phyloP scores from a whole-genome alignment of 805 yeast species.

The Kodamaea jinghongensis region DNA sequence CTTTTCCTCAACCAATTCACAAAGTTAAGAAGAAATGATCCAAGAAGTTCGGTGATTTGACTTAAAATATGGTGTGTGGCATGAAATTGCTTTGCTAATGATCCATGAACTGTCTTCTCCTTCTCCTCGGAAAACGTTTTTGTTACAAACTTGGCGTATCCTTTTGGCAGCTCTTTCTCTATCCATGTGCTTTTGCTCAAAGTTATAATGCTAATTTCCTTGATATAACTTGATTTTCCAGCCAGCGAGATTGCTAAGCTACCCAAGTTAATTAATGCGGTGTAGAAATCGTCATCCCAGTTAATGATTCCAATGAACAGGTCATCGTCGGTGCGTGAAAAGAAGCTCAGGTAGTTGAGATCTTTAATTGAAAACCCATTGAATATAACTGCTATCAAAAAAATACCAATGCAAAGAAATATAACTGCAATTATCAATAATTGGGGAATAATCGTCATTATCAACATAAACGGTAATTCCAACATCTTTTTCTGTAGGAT shows the following conservation, averaged over 20 bases:
- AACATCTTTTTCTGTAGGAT: conserved; percentile 40
- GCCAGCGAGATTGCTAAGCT: conserved; percentile 65
- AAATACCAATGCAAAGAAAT: conserved; percentile 50
- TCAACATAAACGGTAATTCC: conserved; percentile 53
- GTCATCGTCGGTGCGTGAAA: conserved; percentile 22
- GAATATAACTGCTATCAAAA: conserved; percentile 56
- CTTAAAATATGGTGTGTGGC: background rate
- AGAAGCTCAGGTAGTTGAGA: conserved; percentile 35
- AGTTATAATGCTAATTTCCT: conserved; percentile 50
- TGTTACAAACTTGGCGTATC: conserved; percentile 11
- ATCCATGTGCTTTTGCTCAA: conserved; percentile 58
- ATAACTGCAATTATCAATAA: conserved; percentile 51
- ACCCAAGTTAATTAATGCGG: conserved; percentile 58
- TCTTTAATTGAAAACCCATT: conserved; percentile 42
- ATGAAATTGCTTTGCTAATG: background rate
- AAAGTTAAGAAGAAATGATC: background rate
- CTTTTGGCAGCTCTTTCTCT: conserved; percentile 28
- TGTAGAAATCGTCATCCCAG: conserved; percentile 62
- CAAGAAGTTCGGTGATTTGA: conserved; percentile 3
- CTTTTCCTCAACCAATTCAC: conserved; percentile 1
- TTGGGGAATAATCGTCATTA: conserved; percentile 67
- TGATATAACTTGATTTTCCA: conserved; percentile 61
- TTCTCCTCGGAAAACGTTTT: background rate
- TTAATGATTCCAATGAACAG: conserved; percentile 20
- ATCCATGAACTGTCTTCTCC: background rate